Evolutionary conservation across 495 filamentous ascomycete genomes (phyloP), one percentile per base, ranked within the genome.

Genomic region (Parathielavia hyrcaniae): DNA sequence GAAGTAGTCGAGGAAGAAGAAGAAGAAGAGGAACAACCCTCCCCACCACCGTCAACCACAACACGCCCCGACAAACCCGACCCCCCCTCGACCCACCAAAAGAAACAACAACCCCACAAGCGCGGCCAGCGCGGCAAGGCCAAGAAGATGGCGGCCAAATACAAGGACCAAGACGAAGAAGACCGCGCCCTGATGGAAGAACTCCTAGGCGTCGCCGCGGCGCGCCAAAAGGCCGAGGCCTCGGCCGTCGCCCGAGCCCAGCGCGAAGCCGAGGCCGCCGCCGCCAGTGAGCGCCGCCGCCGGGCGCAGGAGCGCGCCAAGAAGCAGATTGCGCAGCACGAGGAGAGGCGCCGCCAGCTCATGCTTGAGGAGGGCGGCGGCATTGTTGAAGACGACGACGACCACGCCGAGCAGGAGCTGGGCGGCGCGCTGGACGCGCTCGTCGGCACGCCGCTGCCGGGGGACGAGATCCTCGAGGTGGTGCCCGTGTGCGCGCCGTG

Each of bases 401-500:
- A 69, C 66, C 26, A 64, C 78, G 1, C 77, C 77, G 69, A 70
- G 7, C 17, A 22, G 17, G 83, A 84, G 20, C 78, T 81, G 20
- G 79, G 78, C 3, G 79, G 78, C 3, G 78, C 79, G 55, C 78
- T 97, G 6, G 90, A 93, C 52, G 72, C 81, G 0, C 80, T 97
- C 13, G 80, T 95, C 7, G 90, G 89, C 16, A 84, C 77, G 5
- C 89, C 91, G 1, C 74, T 89, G 16, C 79, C 83, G 0, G 89
- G 89, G 16, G 92, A 97, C 63, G 87, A 92, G 71, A 84, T 97
- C n/a, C 73, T 97, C 2, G 89, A 89, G 41, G 89, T 84, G 6
- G 80, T 97, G n/a, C 87, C 90, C 0, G 78, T 97, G 6, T 97
- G 92, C 69, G 93, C 89, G 17, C 93, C 93, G 5, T 97, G 91